Base-by-base conservation (phyloP, 495 filamentous ascomycete species). In the Aspergillus avenaceus region DNA sequence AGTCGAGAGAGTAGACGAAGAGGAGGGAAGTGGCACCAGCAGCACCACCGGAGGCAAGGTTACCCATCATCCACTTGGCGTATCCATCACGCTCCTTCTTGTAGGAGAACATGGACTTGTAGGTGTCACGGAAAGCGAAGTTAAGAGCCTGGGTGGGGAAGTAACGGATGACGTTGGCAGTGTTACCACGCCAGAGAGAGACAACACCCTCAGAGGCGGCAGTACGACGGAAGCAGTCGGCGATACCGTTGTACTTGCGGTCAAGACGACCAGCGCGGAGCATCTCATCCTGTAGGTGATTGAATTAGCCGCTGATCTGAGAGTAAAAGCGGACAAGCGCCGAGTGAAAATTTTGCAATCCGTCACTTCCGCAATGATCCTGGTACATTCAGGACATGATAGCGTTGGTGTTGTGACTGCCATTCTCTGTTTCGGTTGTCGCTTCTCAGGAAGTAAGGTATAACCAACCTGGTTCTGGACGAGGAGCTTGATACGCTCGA, bases 151-250 rank as follows among this genome's bases (percentile, higher is more conserved):
- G 93, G 68, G 93, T 98, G 58, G 93, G 93, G 89, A 98, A 98
- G 84, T 98, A 98, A 85, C 93, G 95, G 81, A 98, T 95, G 76
- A 98, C 93, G 85, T 98, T 98, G 88, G 93, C 93, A 67, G 93
- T 98, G 87, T 98, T 98, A 77, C 93, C 93, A 84, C 93, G 82
- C 93, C 93, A 98, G 60, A 98, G 81, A 47, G 93, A 88, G 65
- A 90, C 82, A 54, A 83, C 66, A 74, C 79, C 79, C 80, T 98
- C 93, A 51, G 85, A 75, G 61, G 80, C 80, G 58, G 79, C 82
- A 59, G 95, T 97, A 72, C 93, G 88, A 50, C 72, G 69, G 84
- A 98, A 98, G 83, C 93, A 97, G 71, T 98, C 95, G 37, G 43
- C 64, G 71, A 98, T 97, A 75, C 93, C 93, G 71, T 78, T 75